A percentile compares a stretch with the other conserved stretches of the same genome.
These are phyloP conservation scores for Apodospora peruviana DNA, from an alignment of 495 filamentous ascomycete genomes.

Conservation along the genomic window DNA sequence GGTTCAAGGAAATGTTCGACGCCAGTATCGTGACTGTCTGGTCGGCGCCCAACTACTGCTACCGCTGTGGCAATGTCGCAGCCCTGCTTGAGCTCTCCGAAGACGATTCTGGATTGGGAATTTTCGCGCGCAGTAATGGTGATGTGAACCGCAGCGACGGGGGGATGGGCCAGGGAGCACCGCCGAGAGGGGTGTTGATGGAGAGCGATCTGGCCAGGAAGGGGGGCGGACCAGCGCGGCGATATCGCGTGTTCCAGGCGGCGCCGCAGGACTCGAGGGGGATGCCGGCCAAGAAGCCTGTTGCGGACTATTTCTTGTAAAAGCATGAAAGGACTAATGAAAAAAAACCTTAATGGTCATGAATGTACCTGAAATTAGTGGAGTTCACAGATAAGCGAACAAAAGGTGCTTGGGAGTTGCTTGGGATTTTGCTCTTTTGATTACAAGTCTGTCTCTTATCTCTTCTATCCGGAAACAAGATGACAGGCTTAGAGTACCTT, in stretches of 20 bases:
- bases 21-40: slow-evolving; percentile 92
- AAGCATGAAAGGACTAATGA: too few relatives aligned
- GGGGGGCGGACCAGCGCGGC: slow-evolving; percentile 70
- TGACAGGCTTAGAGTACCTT: too few relatives aligned
- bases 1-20: slow-evolving; percentile 99
- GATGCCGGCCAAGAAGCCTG: slow-evolving; percentile 98
- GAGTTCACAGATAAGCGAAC: too few relatives aligned
- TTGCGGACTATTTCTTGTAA: slow-evolving; percentile 91
- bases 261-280: slow-evolving; percentile 94
- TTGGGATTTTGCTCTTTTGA: too few relatives aligned
- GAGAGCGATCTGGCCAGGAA: slow-evolving; percentile 34
- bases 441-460: too few relatives aligned
- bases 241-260: slow-evolving; percentile 95
- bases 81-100: slow-evolving; percentile 91
- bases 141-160: slow-evolving; percentile 56
- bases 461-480: too few relatives aligned
- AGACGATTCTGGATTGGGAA: slow-evolving; percentile 70
- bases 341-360: too few relatives aligned
- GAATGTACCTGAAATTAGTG: too few relatives aligned
- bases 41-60: slow-evolving; percentile 98
- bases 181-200: slow-evolving; percentile 29
- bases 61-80: slow-evolving; percentile 94
- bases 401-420: too few relatives aligned
- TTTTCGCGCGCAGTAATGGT: slow-evolving; percentile 72
- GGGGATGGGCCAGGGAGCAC: slow-evolving; percentile 16